Base-by-base conservation (phyloP, 1,139 yeast species). In the Petasospora rhodanensis region DNA sequence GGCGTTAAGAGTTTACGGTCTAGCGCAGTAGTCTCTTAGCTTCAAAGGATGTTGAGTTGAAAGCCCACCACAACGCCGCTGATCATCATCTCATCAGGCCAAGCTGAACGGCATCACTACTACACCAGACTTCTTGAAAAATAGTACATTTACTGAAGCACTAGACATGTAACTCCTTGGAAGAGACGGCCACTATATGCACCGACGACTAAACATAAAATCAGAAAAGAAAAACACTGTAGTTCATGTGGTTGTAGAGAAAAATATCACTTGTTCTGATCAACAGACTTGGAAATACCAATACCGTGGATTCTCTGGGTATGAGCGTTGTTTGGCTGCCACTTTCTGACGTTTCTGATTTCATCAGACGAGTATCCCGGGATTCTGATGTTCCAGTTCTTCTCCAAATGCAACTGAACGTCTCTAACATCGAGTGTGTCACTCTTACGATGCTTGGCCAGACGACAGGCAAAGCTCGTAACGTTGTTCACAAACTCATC, bases 331-430 rank as follows among this genome's bases (percentile, higher is more conserved):
- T 84, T 78, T 4, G 96, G 91, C 35, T 72, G 79, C 73, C 87
- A 79, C 56, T 83, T 82, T 47, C 95, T 69, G 16, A 86, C 80
- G 42, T 85, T 76, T 48, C 95, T 71, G 29, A 89, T 81, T 52
- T 89, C 97, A 59, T 91, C 98, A 47, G 86, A 76, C 13, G 94
- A 76, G 58, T 79, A 86, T 2, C 98, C 98, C 0, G 98, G 97
- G 18, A 91, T 75, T 47, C 95, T 73, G 41, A 91, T 85, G 56
- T 89, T 89, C 97, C 97, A 91, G 56, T 89, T 91, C 47, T 89
- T 76, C 52, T 93, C 98, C 49, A 91, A 66, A 56, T 91, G 96
- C 38, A 91, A 62, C 59, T 91, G 98, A 32, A 93, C 75, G 56
- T 91, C 98, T 50, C 80, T 78, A 14, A 84, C 85, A 50, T 91